Percentiles rank a stretch among this genome's conserved stretches.
Evolutionary conservation across 2,329 filamentous ascomycete species (phyloP).

Genomic region (Fusarium sp.): DNA sequence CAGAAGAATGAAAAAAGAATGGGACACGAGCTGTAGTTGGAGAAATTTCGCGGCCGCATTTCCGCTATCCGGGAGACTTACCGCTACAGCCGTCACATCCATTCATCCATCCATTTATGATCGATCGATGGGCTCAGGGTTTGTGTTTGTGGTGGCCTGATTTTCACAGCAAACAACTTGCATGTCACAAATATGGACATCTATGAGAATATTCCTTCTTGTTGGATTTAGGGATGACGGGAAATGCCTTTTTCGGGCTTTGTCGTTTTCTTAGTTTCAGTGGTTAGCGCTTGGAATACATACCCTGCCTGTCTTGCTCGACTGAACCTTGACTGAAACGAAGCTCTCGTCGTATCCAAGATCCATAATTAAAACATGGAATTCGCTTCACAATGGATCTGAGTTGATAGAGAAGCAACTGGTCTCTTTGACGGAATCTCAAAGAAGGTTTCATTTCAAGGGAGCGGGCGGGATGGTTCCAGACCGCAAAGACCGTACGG

Average conservation of each 20-base stretch:
- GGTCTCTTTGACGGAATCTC: not conserved
- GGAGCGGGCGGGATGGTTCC: not conserved
- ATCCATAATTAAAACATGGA: constrained; percentile 24
- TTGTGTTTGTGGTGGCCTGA: not conserved
- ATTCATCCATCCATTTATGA: not conserved
- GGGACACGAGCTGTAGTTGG: not conserved
- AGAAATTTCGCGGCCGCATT: not conserved
- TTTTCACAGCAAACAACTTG: not conserved
- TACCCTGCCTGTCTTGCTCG: not conserved
- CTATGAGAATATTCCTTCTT: not conserved
- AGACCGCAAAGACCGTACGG: not conserved
- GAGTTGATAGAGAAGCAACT: not conserved
- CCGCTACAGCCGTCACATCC: not conserved
- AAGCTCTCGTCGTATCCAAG: constrained; percentile 17
- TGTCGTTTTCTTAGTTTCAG: not conserved
- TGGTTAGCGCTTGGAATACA: not conserved
- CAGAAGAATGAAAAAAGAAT: not conserved
- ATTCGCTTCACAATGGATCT: not conserved
- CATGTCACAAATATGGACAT: not conserved
- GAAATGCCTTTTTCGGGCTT: not conserved
- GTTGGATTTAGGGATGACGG: not conserved
- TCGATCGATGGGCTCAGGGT: not conserved
- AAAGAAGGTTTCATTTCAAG: not conserved
- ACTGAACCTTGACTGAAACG: not conserved
- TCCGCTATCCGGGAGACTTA: constrained; percentile 10